Conservation (phyloP, 768 basidiomycete genomes). For the Suillus sp. region DNA sequence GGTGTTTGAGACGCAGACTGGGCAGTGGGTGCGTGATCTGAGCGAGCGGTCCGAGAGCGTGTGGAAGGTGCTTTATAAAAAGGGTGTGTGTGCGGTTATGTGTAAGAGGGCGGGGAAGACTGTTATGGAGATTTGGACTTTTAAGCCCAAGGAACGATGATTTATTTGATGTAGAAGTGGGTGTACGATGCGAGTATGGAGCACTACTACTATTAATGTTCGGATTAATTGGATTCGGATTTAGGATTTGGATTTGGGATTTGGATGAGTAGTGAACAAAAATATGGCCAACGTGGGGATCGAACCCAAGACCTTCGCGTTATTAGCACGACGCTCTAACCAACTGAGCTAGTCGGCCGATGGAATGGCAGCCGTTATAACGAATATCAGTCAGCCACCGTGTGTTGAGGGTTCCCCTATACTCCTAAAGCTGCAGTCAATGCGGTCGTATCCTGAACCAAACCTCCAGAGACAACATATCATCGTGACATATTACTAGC, state of each 20-base stretch:
- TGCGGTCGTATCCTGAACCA: too few species aligned
- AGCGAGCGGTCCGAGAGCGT: constrained; percentile 77
- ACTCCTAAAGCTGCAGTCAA: too few species aligned
- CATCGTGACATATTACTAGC: too few species aligned
- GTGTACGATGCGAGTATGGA: background rate
- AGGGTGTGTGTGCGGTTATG: constrained; percentile 76
- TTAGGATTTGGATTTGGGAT: background rate
- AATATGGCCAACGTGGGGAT: constrained; percentile 63
- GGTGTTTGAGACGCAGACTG: constrained; percentile 68
- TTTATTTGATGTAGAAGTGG: background rate
- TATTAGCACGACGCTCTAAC: constrained; percentile 56
- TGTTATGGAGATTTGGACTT: constrained; percentile 86
- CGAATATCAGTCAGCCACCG: background rate
- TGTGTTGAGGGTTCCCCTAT: too few species aligned
- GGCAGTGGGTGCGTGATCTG: constrained; percentile 71
- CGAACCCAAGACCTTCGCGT: constrained; percentile 74
- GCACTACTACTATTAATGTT: background rate
- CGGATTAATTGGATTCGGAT: background rate
- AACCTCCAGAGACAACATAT: too few species aligned
- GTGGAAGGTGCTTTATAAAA: constrained; percentile 82
- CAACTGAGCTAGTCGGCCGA: constrained; percentile 50
- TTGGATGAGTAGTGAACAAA: too few species aligned
- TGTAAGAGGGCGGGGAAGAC: constrained; percentile 81
- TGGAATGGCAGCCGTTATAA: accelerated
- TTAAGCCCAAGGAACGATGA: constrained; percentile 46